These are phyloP conservation scores for Fibroporia radiculosa DNA, from an alignment of 768 basidiomycete species.

Conservation along the genomic window DNA sequence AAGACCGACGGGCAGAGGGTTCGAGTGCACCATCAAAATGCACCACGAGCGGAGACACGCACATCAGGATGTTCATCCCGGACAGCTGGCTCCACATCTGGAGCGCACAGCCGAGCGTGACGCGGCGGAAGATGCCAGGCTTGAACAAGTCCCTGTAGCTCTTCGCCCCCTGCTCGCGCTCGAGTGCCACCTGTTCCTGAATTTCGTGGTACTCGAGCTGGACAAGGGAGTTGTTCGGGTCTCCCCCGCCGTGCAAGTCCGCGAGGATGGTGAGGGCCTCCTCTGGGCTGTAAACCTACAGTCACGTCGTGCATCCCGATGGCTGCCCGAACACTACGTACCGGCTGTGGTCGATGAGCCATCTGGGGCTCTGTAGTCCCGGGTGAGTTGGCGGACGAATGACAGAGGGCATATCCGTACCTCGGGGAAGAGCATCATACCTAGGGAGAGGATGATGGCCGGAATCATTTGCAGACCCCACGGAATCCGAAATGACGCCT, in stretches of 20 bases:
- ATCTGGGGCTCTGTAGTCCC: constrained; percentile 39
- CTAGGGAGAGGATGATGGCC: constrained; percentile 56
- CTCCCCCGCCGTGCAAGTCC: constrained; percentile 63
- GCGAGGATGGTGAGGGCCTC: constrained; percentile 69
- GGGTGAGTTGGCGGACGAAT: background rate
- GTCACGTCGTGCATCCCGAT: background rate
- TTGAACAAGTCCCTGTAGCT: constrained; percentile 61
- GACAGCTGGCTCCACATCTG: constrained; percentile 78
- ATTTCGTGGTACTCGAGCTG: constrained; percentile 68
- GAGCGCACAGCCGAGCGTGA: constrained; percentile 57
- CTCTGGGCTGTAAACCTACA: background rate
- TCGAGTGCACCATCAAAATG: background rate
- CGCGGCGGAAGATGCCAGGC: constrained; percentile 60
- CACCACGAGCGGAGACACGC: constrained; percentile 11
- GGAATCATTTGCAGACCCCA: constrained; percentile 80
- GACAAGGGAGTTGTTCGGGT: constrained; percentile 52
- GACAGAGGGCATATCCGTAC: constrained; percentile 9
- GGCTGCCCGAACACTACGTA: constrained; percentile 12
- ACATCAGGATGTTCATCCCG: constrained; percentile 84
- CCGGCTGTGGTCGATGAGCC: constrained; percentile 57
- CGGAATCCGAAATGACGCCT: constrained; percentile 71
- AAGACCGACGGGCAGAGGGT: background rate
- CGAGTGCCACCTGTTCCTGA: constrained; percentile 44
- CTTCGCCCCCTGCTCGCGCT: constrained; percentile 64
- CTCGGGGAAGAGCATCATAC: constrained; percentile 65